Conservation (phyloP, 1,284 basidiomycete genomes). For the Ganoderma leucocontextum region DNA sequence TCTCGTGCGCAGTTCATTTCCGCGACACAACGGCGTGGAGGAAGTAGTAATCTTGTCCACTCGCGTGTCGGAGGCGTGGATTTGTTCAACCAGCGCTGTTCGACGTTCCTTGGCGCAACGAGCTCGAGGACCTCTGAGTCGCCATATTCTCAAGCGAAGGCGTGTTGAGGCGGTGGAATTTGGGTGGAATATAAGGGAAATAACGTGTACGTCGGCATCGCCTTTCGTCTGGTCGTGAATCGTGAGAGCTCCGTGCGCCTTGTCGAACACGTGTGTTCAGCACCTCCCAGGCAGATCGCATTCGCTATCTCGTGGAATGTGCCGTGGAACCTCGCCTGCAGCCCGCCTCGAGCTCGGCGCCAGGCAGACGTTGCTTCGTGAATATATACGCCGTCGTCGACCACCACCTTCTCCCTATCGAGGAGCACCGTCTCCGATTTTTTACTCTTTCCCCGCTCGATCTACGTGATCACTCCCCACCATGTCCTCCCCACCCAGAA, state of each 20-base stretch:
- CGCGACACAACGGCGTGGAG: constrained; percentile 25
- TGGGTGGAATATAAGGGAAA: background rate
- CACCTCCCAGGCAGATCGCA: constrained; percentile 35
- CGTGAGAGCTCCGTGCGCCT: constrained; percentile 24
- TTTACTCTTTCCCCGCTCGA: constrained; percentile 18
- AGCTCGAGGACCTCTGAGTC: background rate
- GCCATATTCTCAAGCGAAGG: background rate
- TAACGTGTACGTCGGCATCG: constrained; percentile 6
- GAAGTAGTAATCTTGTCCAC: constrained; percentile 11
- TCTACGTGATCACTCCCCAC: constrained; percentile 22
- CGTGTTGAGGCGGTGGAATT: background rate
- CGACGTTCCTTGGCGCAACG: background rate
- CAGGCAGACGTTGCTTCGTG: constrained; percentile 35
- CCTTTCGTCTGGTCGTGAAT: constrained; percentile 23
- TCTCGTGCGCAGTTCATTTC: constrained; percentile 31
- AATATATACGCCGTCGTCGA: constrained; percentile 37
- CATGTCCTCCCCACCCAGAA: constrained; percentile 34
- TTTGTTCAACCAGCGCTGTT: background rate
- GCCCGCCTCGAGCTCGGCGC: constrained; percentile 41
- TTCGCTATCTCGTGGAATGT: constrained; percentile 32
- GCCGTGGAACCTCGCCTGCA: constrained; percentile 31
- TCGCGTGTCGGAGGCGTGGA: constrained; percentile 7
- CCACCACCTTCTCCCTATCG: constrained; percentile 25
- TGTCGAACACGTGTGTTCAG: constrained; percentile 38
- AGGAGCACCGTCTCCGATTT: constrained; percentile 30